Percentiles rank a stretch among this genome's conserved stretches.
These are phyloP conservation scores for Hirschfeldia incana DNA, from an alignment of 345 rosid species.

Conservation along the genomic window DNA sequence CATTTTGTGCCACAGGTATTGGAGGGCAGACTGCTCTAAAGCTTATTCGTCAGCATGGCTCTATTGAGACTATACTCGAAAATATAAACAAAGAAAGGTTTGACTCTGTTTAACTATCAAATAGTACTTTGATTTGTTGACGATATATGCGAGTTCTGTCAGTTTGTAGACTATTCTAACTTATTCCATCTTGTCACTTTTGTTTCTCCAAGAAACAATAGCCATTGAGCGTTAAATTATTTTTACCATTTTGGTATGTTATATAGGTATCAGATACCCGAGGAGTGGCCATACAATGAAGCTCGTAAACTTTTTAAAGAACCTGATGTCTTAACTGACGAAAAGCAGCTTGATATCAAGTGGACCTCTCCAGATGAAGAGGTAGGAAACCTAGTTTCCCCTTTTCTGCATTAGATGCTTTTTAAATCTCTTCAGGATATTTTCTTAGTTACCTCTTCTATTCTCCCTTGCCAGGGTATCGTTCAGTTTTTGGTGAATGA, in stretches of 20 bases:
- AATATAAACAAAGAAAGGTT: constrained; percentile 89
- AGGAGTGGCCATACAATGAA: constrained; percentile 85
- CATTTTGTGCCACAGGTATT: constrained; percentile 56
- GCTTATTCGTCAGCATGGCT: constrained; percentile 92
- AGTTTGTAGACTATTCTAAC: too few species aligned
- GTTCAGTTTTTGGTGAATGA: constrained; percentile 74
- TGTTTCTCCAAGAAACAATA: not conserved
- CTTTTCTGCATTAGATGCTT: not conserved
- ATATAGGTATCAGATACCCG: constrained; percentile 78
- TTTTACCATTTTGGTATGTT: not conserved
- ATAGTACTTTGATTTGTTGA: constrained; percentile 7
- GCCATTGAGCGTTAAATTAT: not conserved
- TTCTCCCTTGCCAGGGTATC: constrained; percentile 49
- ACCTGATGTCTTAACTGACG: constrained; percentile 62
- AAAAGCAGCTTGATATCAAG: constrained; percentile 71
- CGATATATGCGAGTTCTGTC: not conserved
- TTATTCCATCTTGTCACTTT: too few species aligned
- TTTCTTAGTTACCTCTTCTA: not conserved
- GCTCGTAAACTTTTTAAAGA: constrained; percentile 81
- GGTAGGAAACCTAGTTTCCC: constrained; percentile 43
- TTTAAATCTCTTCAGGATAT: not conserved
- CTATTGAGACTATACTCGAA: constrained; percentile 76
- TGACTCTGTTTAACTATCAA: not conserved
- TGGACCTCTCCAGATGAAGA: constrained; percentile 92
- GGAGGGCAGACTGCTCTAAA: constrained; percentile 91